phyloP scores from a whole-genome alignment of 1,284 basidiomycete genomes.

The Sutorius eximius region DNA sequence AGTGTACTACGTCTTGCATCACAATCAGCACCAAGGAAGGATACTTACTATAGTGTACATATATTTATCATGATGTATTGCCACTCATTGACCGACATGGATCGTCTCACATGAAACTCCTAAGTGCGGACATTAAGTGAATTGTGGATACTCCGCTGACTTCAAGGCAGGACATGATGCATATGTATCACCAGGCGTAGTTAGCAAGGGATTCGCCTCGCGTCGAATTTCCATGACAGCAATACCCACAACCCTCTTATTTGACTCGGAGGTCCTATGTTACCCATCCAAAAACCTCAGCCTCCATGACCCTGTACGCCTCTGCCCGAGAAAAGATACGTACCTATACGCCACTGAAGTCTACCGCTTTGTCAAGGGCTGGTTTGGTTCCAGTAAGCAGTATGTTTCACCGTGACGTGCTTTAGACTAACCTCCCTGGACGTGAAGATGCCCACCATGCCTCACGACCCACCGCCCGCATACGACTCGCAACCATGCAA shows the following conservation, averaged over 20 bases:
- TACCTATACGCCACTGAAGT: not conserved
- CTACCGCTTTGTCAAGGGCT: not conserved
- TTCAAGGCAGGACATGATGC: not conserved
- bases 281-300: not conserved
- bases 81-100: constrained; percentile 1
- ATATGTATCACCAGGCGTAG: constrained; percentile 6
- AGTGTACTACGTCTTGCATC: constrained; percentile 11
- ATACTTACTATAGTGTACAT: constrained; percentile 3
- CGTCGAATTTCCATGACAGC: constrained; percentile 3
- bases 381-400: constrained; percentile 13
- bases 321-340: constrained; percentile 10
- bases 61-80: not conserved
- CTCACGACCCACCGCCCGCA: constrained; percentile 11
- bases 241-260: constrained; percentile 18
- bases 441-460: constrained; percentile 7
- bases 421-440: constrained; percentile 4
- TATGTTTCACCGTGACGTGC: not conserved
- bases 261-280: not conserved
- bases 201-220: constrained; percentile 10
- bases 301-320: constrained; percentile 8
- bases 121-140: constrained; percentile 16
- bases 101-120: constrained; percentile 7
- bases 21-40: not conserved
- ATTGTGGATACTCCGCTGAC: not conserved
- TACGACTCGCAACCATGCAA: constrained; percentile 22